phyloP scores from a whole-genome alignment of 176 grass and related monocot species.

The Bonia amplexicaulis region DNA sequence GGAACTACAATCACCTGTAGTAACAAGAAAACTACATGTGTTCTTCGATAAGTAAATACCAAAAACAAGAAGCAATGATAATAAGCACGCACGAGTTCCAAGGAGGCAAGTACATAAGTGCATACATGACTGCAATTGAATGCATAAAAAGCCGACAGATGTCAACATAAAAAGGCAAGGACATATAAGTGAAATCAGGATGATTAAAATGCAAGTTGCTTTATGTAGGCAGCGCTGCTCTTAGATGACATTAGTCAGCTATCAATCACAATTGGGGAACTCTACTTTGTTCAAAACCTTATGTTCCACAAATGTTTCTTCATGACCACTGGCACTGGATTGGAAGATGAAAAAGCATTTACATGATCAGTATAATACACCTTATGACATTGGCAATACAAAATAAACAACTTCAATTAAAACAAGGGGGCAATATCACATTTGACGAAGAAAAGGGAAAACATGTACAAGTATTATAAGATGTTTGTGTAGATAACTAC shows the following conservation, averaged over 20 bases:
- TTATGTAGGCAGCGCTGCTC: neutral
- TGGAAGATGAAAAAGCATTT: neutral
- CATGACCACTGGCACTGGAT: neutral
- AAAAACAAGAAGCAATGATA: neutral
- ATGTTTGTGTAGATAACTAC: neutral
- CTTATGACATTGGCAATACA: neutral
- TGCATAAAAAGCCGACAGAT: neutral
- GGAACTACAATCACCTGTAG: neutral
- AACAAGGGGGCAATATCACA: neutral
- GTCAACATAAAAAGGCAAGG: neutral
- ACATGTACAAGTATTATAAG: neutral
- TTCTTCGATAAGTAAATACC: neutral
- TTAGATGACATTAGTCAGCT: neutral
- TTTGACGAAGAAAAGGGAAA: neutral
- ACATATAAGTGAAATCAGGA: neutral
- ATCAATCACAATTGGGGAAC: neutral
- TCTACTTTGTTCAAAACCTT: neutral
- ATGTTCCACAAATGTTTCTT: neutral
- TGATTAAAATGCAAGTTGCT: neutral
- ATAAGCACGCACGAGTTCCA: neutral
- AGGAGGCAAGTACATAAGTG: neutral
- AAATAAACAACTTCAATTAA: neutral
- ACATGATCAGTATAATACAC: neutral
- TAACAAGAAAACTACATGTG: neutral
- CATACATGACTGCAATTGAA: neutral